Base-by-base conservation (phyloP, 805 yeast genomes). In the Lipomyces mesembrius region DNA sequence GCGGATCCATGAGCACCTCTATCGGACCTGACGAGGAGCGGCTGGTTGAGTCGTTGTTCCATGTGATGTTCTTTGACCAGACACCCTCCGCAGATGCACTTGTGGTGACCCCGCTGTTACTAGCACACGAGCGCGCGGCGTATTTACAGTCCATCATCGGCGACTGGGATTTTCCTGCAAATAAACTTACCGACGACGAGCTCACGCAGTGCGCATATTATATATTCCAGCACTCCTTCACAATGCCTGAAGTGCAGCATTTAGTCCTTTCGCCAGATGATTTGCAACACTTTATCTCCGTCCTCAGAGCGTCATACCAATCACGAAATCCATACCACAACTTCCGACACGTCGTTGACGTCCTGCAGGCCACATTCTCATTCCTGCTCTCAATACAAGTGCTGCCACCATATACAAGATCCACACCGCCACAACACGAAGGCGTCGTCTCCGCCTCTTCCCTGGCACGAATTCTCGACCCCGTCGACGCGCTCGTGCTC, bases 331-430 rank as follows among this genome's bases (percentile, higher is more conserved):
- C 94, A 20, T 95, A 94, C 81, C 99, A 95, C 80, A 93, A 94
- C 78, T 95, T 93, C 76, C 85, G 96, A 72, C 99, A 95, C 78
- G 98, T 97, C 0, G 90, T 92, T 20, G 99, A 95, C 79, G 99
- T 95, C 8, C 79, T 93, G 75, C 99, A 95, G 79, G 97, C 96
- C 1, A 87, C 94, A 39, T 88, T 89, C 79, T 88, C 83, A 76
- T 86, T 88, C 66, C 79, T 88, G 58, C 74, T 75, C 27, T 57
- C 63, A 6, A 57, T 68, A 53, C 69, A 71, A 25, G 69, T 60
- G 12, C 52, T 83, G 14, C 78, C 82, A 57, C 78, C 83, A 66
- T 73, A 75, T 20, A 80, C 12, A 3, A n/a, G 35, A 11, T 20
- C 53, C 12, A 17, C 49, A 5, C 25, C 29, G 35, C 11, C 54